Conservation (phyloP, 345 rosid species). For the Eucalyptus regnans region DNA sequence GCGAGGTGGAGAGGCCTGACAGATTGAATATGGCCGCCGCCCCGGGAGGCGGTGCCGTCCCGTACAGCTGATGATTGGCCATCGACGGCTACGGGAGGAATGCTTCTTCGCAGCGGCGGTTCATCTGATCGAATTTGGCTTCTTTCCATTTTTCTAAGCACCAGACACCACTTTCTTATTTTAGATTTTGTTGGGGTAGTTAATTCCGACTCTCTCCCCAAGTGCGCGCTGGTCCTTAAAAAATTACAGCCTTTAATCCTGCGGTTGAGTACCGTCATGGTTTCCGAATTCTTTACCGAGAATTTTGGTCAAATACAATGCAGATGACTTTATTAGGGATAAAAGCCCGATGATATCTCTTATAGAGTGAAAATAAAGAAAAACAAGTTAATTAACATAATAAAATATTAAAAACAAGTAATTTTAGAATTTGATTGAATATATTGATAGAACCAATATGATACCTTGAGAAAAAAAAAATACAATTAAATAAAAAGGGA, state of each 20-base stretch:
- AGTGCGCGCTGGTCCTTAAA: background rate
- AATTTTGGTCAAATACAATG: background rate
- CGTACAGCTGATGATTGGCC: background rate
- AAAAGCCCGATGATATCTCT: background rate
- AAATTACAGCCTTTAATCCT: background rate
- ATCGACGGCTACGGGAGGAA: background rate
- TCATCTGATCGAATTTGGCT: background rate
- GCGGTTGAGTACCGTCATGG: background rate
- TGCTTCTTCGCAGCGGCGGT: background rate
- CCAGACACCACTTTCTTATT: fast-evolving
- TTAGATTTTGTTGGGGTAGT: background rate
- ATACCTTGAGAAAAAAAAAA: background rate
- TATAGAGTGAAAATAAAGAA: background rate
- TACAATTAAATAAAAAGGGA: background rate
- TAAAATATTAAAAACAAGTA: background rate
- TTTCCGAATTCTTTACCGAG: background rate
- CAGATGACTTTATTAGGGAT: background rate
- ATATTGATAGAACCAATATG: background rate
- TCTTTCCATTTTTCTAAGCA: background rate
- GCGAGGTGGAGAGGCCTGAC: background rate
- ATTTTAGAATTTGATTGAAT: background rate
- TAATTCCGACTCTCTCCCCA: background rate
- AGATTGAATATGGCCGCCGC: background rate
- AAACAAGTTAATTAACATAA: background rate
- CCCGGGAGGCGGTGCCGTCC: background rate